Evolutionary conservation across 2,329 filamentous ascomycete genomes (phyloP).

Genomic region (Leptographium procerum): DNA sequence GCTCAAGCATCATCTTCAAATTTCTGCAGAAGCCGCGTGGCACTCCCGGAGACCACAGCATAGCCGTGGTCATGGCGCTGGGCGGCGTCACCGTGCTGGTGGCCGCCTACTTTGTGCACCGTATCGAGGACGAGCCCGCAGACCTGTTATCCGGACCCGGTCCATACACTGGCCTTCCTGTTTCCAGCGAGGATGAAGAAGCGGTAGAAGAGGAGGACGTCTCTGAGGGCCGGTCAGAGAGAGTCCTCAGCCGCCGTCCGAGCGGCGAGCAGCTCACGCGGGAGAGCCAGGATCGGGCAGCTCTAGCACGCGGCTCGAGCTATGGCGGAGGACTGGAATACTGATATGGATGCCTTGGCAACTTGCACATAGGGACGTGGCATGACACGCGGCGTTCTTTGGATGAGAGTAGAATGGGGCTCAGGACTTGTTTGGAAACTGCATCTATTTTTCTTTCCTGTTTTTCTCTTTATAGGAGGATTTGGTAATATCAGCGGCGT

Average conservation of each 20-base stretch:
- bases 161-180: slow-evolving; percentile 20
- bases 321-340: slow-evolving; percentile 36
- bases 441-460: no score
- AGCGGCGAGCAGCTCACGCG: slow-evolving; percentile 31
- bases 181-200: slow-evolving; percentile 18
- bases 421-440: no score
- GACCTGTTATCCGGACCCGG: slow-evolving; percentile 28
- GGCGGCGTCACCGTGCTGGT: slow-evolving; percentile 69
- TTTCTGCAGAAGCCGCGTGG: slow-evolving; percentile 80
- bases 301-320: slow-evolving; percentile 36
- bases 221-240: not conserved
- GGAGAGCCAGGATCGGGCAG: slow-evolving; percentile 32
- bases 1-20: slow-evolving; percentile 75
- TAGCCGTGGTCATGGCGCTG: slow-evolving; percentile 75
- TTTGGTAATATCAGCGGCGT: no score
- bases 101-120: slow-evolving; percentile 61
- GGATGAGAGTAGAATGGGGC: no score
- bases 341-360: slow-evolving; percentile 17
- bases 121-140: slow-evolving; percentile 50
- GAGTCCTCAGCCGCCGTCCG: slow-evolving; percentile 20
- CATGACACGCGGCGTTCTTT: no score
- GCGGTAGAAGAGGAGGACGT: slow-evolving; percentile 23
- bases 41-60: slow-evolving; percentile 72
- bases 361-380: no score
- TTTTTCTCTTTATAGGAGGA: no score